phyloP scores from a whole-genome alignment of 495 filamentous ascomycete species.

The Lasiosphaeria hispida region DNA sequence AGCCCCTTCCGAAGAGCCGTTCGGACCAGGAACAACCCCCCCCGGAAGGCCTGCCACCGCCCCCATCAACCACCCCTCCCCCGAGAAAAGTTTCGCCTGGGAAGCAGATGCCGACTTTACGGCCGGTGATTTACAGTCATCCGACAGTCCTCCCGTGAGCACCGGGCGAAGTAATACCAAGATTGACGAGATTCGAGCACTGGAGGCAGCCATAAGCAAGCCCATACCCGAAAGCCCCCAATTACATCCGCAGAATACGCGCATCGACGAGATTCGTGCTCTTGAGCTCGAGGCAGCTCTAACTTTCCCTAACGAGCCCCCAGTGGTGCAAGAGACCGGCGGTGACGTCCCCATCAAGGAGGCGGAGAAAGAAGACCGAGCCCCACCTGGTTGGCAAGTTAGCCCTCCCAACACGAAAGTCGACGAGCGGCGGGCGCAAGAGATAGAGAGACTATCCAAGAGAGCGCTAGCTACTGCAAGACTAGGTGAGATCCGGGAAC shows the following conservation, averaged over 20 bases:
- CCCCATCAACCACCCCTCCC: conserved; percentile 35
- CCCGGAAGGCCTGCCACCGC: conserved; percentile 36
- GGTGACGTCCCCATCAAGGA: background rate
- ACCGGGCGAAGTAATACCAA: conserved; percentile 42
- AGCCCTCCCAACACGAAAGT: conserved; percentile 38
- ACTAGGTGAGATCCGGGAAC: conserved; percentile 57
- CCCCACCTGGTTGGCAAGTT: conserved; percentile 12
- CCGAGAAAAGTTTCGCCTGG: conserved; percentile 53
- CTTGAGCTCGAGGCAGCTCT: conserved; percentile 47
- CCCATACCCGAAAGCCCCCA: conserved; percentile 1
- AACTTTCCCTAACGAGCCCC: conserved; percentile 17
- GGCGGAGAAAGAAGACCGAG: conserved; percentile 5
- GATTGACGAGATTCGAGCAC: conserved; percentile 41
- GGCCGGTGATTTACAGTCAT: conserved; percentile 58
- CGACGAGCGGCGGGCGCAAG: conserved; percentile 56
- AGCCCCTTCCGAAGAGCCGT: conserved; percentile 32
- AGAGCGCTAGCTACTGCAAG: conserved; percentile 57
- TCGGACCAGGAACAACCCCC: conserved; percentile 15
- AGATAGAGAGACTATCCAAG: conserved; percentile 58
- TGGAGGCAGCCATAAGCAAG: conserved; percentile 33
- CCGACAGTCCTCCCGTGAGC: conserved; percentile 55
- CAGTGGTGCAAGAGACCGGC: background rate
- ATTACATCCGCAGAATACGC: conserved; percentile 20
- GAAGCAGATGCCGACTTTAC: conserved; percentile 63
- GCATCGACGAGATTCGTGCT: conserved; percentile 51